phyloP scores from a whole-genome alignment of 371 early-diverging fungal species.

The Saksenaea vasiformis region DNA sequence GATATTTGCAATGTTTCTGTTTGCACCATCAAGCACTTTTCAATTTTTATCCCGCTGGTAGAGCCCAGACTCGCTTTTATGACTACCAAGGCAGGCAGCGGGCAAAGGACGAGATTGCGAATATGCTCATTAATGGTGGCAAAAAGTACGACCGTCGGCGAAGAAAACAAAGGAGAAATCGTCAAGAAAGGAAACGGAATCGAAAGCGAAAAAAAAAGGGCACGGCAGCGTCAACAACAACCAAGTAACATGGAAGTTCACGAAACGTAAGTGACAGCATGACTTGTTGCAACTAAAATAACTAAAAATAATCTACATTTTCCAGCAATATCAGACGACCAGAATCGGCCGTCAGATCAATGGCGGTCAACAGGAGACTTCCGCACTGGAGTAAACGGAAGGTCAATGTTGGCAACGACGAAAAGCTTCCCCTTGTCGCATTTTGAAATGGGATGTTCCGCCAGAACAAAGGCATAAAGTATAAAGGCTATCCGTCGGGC shows the following conservation, averaged over 20 bases:
- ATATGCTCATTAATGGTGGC: conserved; percentile 12
- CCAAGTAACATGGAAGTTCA: background rate
- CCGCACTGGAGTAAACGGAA: background rate
- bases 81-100: conserved; percentile 16
- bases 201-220: background rate
- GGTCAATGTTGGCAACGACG: background rate
- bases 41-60: background rate
- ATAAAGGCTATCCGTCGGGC: background rate
- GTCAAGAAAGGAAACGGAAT: conserved; percentile 2
- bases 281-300: background rate
- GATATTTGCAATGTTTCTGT: background rate
- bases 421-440: background rate
- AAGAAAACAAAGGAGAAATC: background rate
- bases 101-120: conserved; percentile 9
- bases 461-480: background rate
- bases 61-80: background rate
- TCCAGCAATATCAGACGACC: background rate
- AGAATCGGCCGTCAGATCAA: background rate
- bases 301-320: background rate
- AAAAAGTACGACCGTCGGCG: background rate
- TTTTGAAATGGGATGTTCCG: background rate
- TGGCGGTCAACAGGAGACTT: background rate
- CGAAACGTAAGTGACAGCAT: background rate
- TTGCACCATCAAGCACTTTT: background rate
- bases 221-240: background rate